Base-by-base conservation (phyloP, 306 rosid genomes). In the Begonia fuchsioides region DNA sequence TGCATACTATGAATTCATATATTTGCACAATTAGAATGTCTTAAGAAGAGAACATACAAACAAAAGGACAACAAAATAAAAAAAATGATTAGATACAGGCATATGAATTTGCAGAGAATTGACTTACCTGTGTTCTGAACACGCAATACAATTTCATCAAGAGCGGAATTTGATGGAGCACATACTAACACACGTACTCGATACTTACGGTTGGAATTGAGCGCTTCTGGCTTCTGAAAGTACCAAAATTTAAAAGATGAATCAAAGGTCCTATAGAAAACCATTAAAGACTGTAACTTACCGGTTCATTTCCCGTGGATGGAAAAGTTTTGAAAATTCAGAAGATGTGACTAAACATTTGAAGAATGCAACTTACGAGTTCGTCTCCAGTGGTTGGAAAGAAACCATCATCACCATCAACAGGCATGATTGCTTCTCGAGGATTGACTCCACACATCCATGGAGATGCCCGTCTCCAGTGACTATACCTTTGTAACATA, bases 81-180 rank as follows among this genome's bases (percentile, higher is more conserved):
- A 20, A 44, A 55, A 43, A 1, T 14, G 20, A 44, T 26, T 26
- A 26, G 8, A 26, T 26, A 26, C 35, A 26, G 8, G 35, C 0
- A 26, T 26, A 2, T 26, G 35, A 26, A 26, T 8, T 26, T 26
- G 8, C 35, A 5, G 8, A 5, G 35, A 26, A 26, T 2, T 26
- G 35, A 26, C 45, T n/a, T 78, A 88, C 96, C 95, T 46, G 75
- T 77, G 67, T 68, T 76, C 46, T 74, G 67, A 70, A 88, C 90
- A 38, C 96, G 94, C 77, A 83, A 58, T 49, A 83, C 93, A 73
- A 88, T 88, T 76, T 88, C 96, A 64, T 88, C 96, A 3, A 88
- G 81, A 16, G 96, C 96, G 58, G 96, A 88, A 63, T 88, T 88
- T 55, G 95, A 88, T 52, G 93, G 95, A 50, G 96, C 96, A 8